Base-by-base conservation (phyloP, 371 early-diverging fungal genomes). In the Phascolomyces articulosus region DNA sequence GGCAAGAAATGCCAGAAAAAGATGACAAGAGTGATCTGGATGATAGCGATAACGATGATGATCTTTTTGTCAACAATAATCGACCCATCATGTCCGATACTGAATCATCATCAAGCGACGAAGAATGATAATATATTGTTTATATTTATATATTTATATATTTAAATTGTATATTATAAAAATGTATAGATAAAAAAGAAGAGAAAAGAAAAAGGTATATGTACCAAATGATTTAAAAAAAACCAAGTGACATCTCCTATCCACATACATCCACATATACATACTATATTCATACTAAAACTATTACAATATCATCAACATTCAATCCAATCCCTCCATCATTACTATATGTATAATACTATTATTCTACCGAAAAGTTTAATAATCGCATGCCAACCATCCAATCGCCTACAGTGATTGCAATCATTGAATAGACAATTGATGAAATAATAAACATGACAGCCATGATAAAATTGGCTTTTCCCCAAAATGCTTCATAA, bases 21-120 rank as follows among this genome's bases (percentile, higher is more conserved):
- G 40, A 65, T 55, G 57, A 48, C 59, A 65, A 24, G 65, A 62
- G 16, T 23, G 71, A 67, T 0, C 53, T 68, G 15, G 72, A 69
- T 1, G 74, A 71, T 3, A 24, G 26, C 9, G 70, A 74, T 26
- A 63, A 70, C 29, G 79, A 87, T n/a, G 87, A 88, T 66, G 84
- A 82, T 66, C 76, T 90, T 47, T 90, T 90, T 76, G 87, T 86
- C 48, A 90, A 90, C 68, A 83, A 84, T 44, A 90, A 90, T 63
- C 74, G 88, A 55, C 78, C 82, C 31, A 72, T 83, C 27, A 60
- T 82, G 66, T 78, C 75, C 24, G 80, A 77, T 16, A 73, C 69
- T 13, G 73, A 72, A 24, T 59, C 55, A 3, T 64, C 67, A 31
- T 67, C 66, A 29, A 73, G 73, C 34, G 77, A 75, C 10, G 73